Conservation (phyloP, 257 asterid species). For the Nicotiana otophora region DNA sequence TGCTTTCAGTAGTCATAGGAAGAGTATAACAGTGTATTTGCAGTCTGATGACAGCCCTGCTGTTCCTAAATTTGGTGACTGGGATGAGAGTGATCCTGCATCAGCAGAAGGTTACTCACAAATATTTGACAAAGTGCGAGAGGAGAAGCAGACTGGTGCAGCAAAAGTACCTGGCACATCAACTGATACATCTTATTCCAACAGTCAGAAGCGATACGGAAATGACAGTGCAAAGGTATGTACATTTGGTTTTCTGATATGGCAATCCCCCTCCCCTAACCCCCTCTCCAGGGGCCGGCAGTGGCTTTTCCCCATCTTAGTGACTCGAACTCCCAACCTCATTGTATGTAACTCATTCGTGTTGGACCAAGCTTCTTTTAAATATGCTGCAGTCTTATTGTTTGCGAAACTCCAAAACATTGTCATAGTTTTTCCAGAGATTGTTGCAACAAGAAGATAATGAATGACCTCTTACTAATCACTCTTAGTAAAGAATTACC, state of each 20-base stretch:
- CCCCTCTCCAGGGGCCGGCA: background rate
- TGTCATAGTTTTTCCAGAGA: background rate
- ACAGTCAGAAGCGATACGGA: slow-evolving; percentile 44
- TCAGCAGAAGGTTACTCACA: slow-evolving; percentile 73
- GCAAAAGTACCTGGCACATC: slow-evolving; percentile 65
- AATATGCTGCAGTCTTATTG: background rate
- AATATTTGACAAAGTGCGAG: slow-evolving; percentile 56
- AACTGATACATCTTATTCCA: slow-evolving; percentile 44
- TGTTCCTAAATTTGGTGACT: slow-evolving; percentile 81
- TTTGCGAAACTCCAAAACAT: background rate
- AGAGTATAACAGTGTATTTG: slow-evolving; percentile 3
- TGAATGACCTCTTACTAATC: background rate
- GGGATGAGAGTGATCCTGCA: slow-evolving; percentile 80
- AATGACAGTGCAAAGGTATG: slow-evolving; percentile 48
- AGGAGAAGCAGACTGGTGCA: slow-evolving; percentile 58
- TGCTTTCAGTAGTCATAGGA: background rate
- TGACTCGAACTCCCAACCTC: background rate
- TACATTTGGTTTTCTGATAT: background rate
- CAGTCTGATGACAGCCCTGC: slow-evolving; percentile 78
- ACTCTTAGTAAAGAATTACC: background rate
- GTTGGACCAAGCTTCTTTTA: background rate
- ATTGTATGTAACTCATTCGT: background rate
- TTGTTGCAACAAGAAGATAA: background rate
- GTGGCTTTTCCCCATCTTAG: background rate
- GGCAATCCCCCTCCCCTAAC: background rate